Base-by-base conservation (phyloP, 768 basidiomycete species). In the Mrakia frigida region DNA sequence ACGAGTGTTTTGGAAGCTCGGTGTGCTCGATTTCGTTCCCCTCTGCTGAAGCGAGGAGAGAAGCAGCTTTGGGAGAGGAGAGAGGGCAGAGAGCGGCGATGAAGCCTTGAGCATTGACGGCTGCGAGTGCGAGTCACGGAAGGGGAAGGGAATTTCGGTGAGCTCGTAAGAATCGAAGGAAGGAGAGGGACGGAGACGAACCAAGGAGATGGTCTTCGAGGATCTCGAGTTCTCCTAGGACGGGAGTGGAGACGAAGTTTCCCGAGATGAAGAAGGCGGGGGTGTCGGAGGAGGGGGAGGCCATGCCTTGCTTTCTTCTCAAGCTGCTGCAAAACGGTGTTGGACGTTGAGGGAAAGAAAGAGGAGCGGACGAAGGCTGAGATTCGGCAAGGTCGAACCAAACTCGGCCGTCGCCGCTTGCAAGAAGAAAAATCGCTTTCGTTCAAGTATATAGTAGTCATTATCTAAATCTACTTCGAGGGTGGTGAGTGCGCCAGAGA, bases 181-280 rank as follows among this genome's bases (percentile, higher is more conserved):
- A 77, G 43, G 80, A 65, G 33, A 87, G 76, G 25, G 85, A 78
- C 35, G 81, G 72, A 46, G 81, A 80, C 82, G 81, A 73, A 85
- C 90, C 84, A 70, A 92, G 82, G 33, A 91, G 80, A 79, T 90
- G 83, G 79, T 92, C 87, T 3, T 83, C 81, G 23, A 89, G 82
- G 33, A 92, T 87, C 23, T 87, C 84, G 13, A 92, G 79, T n/a
- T 83, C 74, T 9, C 88, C 88, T 6, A 88, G 85, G 9, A 78
- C 70, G 0, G 88, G 87, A 39, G 88, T 87, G 78, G 90, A 88
- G 1, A 90, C 86, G 53, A 91, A 86, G 3, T 88, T 86, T 16
- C 89, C 90, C 78, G 84, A 82, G 59, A 88, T 52, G 46, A 72
- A 25, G 25, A 56, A 13, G 25, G 56, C 23, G 25, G 56, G 56